Evolutionary conservation across 208 protist species (phyloP), one percentile per base, ranked within the genome.

Genomic region (Trypanosoma cruzi): DNA sequence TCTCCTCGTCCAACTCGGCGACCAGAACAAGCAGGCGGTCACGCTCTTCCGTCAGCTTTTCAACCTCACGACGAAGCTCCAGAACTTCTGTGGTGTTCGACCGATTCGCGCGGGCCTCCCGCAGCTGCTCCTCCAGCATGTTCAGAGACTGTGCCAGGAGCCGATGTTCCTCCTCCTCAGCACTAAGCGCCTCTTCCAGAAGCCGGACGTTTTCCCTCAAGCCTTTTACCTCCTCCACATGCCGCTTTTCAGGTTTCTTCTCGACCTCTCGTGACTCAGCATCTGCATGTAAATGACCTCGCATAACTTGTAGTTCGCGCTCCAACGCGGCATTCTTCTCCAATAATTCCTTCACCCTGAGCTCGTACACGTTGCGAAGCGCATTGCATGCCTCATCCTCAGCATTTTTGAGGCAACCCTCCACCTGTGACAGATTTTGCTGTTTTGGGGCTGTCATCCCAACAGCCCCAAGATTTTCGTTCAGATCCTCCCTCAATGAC

Each of bases 131-230:
- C 54, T 89, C 85, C 69, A 93, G 79, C 77, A 85, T 82, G 61
- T 86, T 90, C 22, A 93, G 64, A 20, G 84, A 84, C 34, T 85
- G 64, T 36, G 79, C 81, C 11, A 93, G 67, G 42, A 84, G 66
- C 65, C 79, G 70, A 24, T 84, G 88, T 59, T 93, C 84, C 59
- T 93, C 88, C 37, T 93, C 82, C 61, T 89, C 87, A 4, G 73
- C 69, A 28, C 16, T 37, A 16, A 93, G 79, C 16, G 88, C 83
- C 42, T 88, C 84, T 68, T 93, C 84, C 20, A 93, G 68, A 29
- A 93, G 53, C 31, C 37, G 60, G 55, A 88, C 70, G 63, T 80
- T 81, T 56, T 87, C 84, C 4, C 58, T 68, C 22, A 91, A 78
- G 0, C 68, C 52, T 1, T 73, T 71, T 22, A 73, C 61, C 34